Evolutionary conservation across 306 rosid genomes (phyloP).

Genomic region (Hippophae tibetana): DNA sequence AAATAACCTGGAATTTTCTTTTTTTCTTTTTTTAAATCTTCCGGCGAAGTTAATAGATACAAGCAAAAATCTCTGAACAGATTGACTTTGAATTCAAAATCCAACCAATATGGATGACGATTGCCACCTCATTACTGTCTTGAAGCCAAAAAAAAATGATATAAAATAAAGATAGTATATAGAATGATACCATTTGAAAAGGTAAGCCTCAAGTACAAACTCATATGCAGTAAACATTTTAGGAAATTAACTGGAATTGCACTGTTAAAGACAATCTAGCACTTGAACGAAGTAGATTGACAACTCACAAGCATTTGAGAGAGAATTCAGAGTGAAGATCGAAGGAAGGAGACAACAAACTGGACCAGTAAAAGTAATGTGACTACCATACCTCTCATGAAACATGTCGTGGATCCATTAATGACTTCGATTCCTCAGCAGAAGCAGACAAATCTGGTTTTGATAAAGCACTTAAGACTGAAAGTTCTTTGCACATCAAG

Average conservation of each 20-base stretch:
- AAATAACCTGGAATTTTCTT: conserved; percentile 36
- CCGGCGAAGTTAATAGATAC: conserved; percentile 5
- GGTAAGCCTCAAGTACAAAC: too few species aligned
- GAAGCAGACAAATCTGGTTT: conserved; percentile 35
- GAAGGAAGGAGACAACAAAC: too few species aligned
- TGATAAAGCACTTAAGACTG: conserved; percentile 27
- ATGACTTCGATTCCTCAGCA: conserved; percentile 25
- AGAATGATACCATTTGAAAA: conserved; percentile 1
- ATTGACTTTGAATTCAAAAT: conserved; percentile 14
- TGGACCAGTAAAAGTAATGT: not conserved
- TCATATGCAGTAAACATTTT: too few species aligned
- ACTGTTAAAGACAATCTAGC: too few species aligned
- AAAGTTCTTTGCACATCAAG: conserved; percentile 77
- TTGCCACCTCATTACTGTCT: conserved; percentile 19
- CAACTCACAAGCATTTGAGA: too few species aligned
- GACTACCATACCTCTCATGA: not conserved
- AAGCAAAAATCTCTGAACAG: conserved; percentile 26
- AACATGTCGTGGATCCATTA: conserved; percentile 16
- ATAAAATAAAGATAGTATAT: conserved; percentile 7
- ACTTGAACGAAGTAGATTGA: too few species aligned
- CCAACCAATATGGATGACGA: conserved; percentile 19
- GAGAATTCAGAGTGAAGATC: too few species aligned
- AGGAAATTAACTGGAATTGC: too few species aligned
- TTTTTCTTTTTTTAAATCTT: conserved; percentile 15
- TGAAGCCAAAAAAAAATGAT: conserved; percentile 19